Evolutionary conservation across 257 asterid species (phyloP).

Genomic region (Dorcoceras hygrometricum): DNA sequence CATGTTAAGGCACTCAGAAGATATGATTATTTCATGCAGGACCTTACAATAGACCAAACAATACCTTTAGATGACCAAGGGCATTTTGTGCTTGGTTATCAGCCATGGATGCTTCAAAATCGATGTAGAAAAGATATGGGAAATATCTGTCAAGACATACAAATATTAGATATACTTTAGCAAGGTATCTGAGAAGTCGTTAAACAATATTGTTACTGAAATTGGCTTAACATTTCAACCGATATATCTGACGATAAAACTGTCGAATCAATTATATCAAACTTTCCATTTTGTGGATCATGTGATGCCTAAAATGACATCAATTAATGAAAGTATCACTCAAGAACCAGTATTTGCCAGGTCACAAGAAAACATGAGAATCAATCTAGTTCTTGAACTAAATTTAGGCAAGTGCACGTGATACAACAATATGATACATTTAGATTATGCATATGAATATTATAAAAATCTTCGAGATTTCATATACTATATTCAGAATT

Average conservation of each 20-base stretch:
- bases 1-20: slow-evolving; percentile 2
- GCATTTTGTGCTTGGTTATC: slow-evolving; percentile 98
- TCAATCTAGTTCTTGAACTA: slow-evolving; percentile 13
- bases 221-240: neutral
- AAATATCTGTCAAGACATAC: slow-evolving; percentile 57
- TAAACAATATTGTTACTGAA: neutral
- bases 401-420: neutral
- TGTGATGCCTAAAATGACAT: neutral
- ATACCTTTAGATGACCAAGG: slow-evolving; percentile 81
- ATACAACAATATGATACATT: slow-evolving; percentile 3
- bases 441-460: slow-evolving; percentile 8
- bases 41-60: slow-evolving; percentile 12
- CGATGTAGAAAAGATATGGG: slow-evolving; percentile 95
- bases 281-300: neutral
- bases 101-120: slow-evolving; percentile 99
- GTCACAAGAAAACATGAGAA: slow-evolving; percentile 3
- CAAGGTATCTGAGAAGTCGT: neutral
- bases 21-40: slow-evolving; percentile 14
- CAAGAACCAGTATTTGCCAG: slow-evolving; percentile 7
- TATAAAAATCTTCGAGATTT: slow-evolving; percentile 2
- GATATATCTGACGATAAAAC: slow-evolving; percentile 1
- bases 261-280: neutral
- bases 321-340: slow-evolving; percentile 7
- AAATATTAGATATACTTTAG: neutral
- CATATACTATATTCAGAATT: slow-evolving; percentile 11